These are phyloP conservation scores for Starmerella tilneyi DNA, from an alignment of 805 yeast genomes.

Conservation along the genomic window DNA sequence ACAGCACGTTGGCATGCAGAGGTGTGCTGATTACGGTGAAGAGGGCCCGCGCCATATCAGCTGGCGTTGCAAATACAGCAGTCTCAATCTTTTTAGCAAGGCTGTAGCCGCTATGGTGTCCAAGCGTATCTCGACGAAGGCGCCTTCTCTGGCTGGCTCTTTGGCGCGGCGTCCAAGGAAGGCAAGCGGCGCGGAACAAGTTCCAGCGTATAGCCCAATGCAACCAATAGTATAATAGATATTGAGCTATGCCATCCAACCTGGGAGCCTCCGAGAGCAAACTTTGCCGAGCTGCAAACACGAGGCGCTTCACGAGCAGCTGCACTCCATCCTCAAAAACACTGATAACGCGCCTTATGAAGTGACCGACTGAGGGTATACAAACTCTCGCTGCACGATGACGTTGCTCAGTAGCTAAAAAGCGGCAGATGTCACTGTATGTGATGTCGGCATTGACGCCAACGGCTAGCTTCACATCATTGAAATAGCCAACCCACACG, in stretches of 20 bases:
- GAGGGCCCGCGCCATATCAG: not conserved
- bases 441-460: conserved; percentile 1
- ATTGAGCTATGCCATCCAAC: not conserved
- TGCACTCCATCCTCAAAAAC: not conserved
- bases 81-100: not conserved
- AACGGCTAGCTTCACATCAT: not conserved
- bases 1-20: too few relatives aligned
- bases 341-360: too few relatives aligned
- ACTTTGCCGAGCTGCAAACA: not conserved
- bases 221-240: not conserved
- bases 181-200: not conserved
- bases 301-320: not conserved
- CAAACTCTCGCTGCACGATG: too few relatives aligned
- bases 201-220: not conserved
- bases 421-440: not conserved
- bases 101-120: not conserved
- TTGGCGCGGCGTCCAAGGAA: not conserved
- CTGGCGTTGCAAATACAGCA: not conserved
- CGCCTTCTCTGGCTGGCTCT: not conserved
- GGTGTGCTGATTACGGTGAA: not conserved
- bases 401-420: not conserved
- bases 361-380: too few relatives aligned
- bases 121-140: not conserved
- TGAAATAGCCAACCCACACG: conserved; percentile 2
- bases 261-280: not conserved